Conservation (phyloP, 176 grass and related monocot species). For the Aegilops longissima region DNA sequence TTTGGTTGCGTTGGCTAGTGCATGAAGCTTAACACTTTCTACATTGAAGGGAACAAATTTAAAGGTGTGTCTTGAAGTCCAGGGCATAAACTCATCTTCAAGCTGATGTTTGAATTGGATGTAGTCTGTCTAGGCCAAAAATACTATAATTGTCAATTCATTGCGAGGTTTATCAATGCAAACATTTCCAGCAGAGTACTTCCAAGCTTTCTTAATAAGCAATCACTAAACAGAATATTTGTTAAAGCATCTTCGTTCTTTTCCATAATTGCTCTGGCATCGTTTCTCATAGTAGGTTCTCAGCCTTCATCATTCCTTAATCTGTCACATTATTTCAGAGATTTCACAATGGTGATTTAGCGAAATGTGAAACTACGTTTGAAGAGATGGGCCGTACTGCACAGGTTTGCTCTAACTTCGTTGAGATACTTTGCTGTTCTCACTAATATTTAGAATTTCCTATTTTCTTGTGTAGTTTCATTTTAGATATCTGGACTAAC, state of each 20-base stretch:
- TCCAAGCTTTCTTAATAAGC: background rate
- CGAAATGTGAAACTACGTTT: constrained; percentile 70
- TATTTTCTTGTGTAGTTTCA: background rate
- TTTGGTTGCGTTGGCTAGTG: no score
- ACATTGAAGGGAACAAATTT: constrained; percentile 2
- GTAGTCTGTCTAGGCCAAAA: background rate
- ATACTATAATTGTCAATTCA: background rate
- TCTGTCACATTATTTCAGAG: constrained; percentile 42
- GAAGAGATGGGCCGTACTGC: constrained; percentile 86
- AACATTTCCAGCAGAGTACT: background rate
- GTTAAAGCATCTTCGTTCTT: background rate
- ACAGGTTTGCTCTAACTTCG: constrained; percentile 54
- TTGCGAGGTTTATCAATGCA: background rate
- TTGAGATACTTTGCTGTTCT: constrained; percentile 11
- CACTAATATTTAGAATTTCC: background rate
- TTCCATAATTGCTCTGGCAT: background rate
- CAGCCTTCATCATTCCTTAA: constrained; percentile 19
- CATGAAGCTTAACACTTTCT: no score
- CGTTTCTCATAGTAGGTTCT: background rate
- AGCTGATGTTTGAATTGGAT: background rate
- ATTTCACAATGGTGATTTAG: constrained; percentile 80
- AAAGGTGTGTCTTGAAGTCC: background rate
- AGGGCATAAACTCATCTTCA: background rate
- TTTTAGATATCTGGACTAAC: background rate
- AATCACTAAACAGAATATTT: background rate